Base-by-base conservation (phyloP, 495 filamentous ascomycete species). In the Parmelia sp. region DNA sequence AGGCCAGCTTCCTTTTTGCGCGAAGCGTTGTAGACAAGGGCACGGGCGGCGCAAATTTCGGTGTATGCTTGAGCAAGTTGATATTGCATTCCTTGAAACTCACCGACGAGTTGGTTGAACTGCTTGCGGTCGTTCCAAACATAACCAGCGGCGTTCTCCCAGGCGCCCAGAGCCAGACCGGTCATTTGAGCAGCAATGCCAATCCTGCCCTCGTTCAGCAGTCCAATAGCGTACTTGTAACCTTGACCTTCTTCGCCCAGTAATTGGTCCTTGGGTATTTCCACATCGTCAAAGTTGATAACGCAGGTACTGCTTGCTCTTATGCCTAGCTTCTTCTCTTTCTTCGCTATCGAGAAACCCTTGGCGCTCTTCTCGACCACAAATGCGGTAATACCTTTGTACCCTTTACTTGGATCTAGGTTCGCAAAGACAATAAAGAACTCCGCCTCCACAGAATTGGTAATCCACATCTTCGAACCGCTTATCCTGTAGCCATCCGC, bases 151-250 rank as follows among this genome's bases (percentile, higher is more conserved):
- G 95, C 95, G 68, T 97, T 96, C 78, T 97, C 93, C 82, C 88
- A 99, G 12, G 94, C 93, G 37, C 94, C 94, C 25, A 96, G 83
- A 0, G 94, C 92, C 35, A 99, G 84, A 53, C 94, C 94, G 1
- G 95, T 99, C 94, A 99, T 99, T 76, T 99, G 94, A 29, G 94
- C 94, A 1, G 91, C 94, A 72, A 99, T 99, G 66, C 94, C 94
- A 65, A 99, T 97, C 59, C 94, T 86, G 31, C 94, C 94, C 77
- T 99, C 94, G 76, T 99, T 99, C 72, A 99, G 77, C n/a, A 97
- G 79, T 29, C 86, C 85, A 71, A 99, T 99, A 66, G 94, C 94
- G 72, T 96, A 96, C 78, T 97, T 97, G 81, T 99, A 99, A 1
- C 94, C 94, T 68, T 97, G 83, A 58, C 93, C 93, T 70, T 90